Evolutionary conservation across 176 grass and related monocot genomes (phyloP), one percentile per base, ranked within the genome.

Genomic region (Musa acuminata): DNA sequence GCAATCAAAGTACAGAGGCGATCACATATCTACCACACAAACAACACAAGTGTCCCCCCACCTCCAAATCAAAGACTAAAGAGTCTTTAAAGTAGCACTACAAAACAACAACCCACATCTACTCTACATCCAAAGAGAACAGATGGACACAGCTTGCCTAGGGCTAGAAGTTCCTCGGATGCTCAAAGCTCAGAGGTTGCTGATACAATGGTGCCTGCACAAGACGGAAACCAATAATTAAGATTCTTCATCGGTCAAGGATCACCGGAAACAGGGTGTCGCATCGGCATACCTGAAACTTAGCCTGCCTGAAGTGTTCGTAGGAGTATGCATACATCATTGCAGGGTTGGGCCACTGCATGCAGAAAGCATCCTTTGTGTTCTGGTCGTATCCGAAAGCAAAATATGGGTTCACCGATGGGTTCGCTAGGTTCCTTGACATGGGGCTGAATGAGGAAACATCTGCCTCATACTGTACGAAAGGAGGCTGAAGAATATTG

Each of bases 271-370:
- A 21, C 29, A n/a, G 23, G 48, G 13, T 71, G 53, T 29, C 52
- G 3, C 17, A 16, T 58, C 7, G 2, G 67, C 77, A 82, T 83
- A 99, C 96, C 88, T 99, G 96, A 55, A 85, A 85, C 26, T 91
- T 76, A 60, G 74, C 75, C 63, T 87, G 86, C 52, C 88, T 85
- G 65, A 86, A 75, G 27, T 91, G 87, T 63, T 91, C 86, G 81
- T 95, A 95, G 81, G 86, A 95, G 74, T 99, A 84, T 14, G 96
- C 82, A 79, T 99, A 94, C 86, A 89, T 82, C 86, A 94, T 87
- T 52, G 91, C 69, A 57, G 88, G 74, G 14, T 82, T 81, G 72
- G 84, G 60, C 91, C 91, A 99, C 57, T 90, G 96, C 74, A 85
- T 73, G 71, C 94, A 95, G 48, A 91, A 72, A 82, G 73, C 81